Conservation (phyloP, 2,329 filamentous ascomycete genomes). For the Fusarium tjaetaba region DNA sequence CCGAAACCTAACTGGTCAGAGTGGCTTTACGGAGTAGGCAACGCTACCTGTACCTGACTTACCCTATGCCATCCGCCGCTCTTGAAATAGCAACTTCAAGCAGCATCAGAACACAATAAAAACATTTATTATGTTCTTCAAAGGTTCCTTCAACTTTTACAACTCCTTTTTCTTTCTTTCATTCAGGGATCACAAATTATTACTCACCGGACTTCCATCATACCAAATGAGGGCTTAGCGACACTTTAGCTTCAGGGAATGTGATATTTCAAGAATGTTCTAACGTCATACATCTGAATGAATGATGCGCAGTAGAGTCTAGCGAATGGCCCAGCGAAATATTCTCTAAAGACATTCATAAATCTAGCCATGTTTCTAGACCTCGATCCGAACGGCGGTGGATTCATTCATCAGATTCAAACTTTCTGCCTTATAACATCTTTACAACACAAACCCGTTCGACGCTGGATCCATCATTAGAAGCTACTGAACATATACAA, state of each 20-base stretch:
- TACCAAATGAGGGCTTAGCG: background rate
- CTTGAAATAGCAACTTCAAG: background rate
- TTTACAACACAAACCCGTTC: background rate
- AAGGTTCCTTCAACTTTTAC: background rate
- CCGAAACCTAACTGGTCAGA: background rate
- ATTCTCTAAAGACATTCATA: background rate
- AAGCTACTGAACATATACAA: background rate
- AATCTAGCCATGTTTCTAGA: background rate
- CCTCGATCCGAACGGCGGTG: background rate
- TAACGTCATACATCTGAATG: background rate
- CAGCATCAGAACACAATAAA: background rate
- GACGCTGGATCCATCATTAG: background rate
- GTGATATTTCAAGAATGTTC: no score
- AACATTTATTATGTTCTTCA: background rate
- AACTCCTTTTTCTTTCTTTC: background rate
- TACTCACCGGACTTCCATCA: background rate
- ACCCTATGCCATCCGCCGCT: background rate
- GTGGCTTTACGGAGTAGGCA: background rate
- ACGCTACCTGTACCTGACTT: background rate
- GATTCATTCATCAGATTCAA: background rate
- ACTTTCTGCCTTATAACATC: background rate
- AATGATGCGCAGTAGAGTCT: background rate
- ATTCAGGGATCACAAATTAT: no score
- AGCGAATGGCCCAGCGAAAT: background rate
- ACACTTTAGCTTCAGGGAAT: background rate